Evolutionary conservation across 2,329 filamentous ascomycete species (phyloP).

Genomic region (Botryotinia globosa): DNA sequence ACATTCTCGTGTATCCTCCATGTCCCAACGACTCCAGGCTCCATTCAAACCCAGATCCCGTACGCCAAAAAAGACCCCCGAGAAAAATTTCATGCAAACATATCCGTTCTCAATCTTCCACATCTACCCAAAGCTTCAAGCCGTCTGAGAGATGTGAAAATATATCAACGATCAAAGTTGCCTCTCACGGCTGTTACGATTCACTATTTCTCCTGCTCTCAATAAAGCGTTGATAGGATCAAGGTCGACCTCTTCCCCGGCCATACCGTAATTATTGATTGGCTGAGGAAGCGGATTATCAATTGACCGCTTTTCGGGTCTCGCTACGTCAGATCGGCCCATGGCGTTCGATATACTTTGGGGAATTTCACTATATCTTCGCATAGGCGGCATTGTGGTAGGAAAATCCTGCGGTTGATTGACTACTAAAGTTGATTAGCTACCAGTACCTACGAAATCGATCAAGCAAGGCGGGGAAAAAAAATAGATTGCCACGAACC

Average conservation of each 20-base stretch:
- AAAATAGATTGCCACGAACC: constrained; percentile 25
- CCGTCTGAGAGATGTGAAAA: not conserved
- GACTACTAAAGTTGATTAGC: constrained; percentile 24
- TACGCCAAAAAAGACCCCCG: constrained; percentile 18
- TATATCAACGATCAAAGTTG: not conserved
- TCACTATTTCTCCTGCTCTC: constrained; percentile 58
- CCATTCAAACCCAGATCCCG: constrained; percentile 12
- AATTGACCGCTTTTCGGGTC: not conserved
- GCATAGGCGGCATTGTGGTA: constrained; percentile 32
- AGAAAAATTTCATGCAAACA: constrained; percentile 9
- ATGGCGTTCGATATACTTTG: constrained; percentile 14
- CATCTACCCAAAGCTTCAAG: not conserved
- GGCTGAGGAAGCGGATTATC: constrained; percentile 26
- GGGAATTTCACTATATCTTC: constrained; percentile 25
- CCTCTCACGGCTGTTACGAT: constrained; percentile 39
- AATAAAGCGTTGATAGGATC: constrained; percentile 60
- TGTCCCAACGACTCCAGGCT: constrained; percentile 20
- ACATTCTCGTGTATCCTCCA: constrained; percentile 9
- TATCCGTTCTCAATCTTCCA: not conserved
- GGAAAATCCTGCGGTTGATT: constrained; percentile 28
- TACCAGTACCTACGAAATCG: not conserved
- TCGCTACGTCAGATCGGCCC: not conserved
- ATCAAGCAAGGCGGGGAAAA: not conserved
- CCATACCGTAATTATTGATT: constrained; percentile 28
- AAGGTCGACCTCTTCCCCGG: constrained; percentile 40